phyloP scores from a whole-genome alignment of 1,284 basidiomycete genomes.

The Pseudozyma thailandica region DNA sequence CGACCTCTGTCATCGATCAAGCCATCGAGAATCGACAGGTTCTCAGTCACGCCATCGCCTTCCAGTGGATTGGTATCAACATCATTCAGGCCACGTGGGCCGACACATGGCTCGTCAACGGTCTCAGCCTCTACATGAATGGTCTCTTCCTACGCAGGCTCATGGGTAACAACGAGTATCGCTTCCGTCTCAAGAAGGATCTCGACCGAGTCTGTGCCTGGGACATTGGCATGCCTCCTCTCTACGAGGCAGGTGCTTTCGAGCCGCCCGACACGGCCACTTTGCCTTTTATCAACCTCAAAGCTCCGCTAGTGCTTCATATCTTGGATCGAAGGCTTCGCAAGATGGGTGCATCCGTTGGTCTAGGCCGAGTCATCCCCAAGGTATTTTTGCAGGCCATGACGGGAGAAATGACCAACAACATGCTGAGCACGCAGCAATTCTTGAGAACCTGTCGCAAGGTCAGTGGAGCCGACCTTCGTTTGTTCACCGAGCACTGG shows the following conservation, averaged over 20 bases:
- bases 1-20: conserved; percentile 90
- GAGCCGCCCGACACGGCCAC: conserved; percentile 73
- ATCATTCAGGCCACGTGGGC: conserved; percentile 94
- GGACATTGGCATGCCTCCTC: conserved; percentile 89
- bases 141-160: conserved; percentile 86
- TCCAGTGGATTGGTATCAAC: conserved; percentile 97
- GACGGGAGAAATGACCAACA: conserved; percentile 82
- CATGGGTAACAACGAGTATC: conserved; percentile 96
- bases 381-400: conserved; percentile 94
- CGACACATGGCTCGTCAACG: conserved; percentile 95
- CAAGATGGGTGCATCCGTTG: conserved; percentile 93
- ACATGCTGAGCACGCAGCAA: conserved; percentile 85
- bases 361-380: conserved; percentile 91
- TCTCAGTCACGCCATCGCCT: conserved; percentile 82
- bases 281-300: conserved; percentile 84
- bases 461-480: conserved; percentile 81
- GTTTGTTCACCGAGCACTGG: conserved; percentile 96
- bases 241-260: conserved; percentile 84
- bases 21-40: conserved; percentile 88
- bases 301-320: conserved; percentile 92
- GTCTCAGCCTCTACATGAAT: conserved; percentile 88
- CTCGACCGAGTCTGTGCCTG: conserved; percentile 90
- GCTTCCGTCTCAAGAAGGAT: conserved; percentile 93
- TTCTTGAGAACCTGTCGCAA: conserved; percentile 94
- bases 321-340: conserved; percentile 92